Evolutionary conservation across 371 early-diverging fungal genomes (phyloP), one percentile per base, ranked within the genome.

Genomic region (Mucor piriformis): DNA sequence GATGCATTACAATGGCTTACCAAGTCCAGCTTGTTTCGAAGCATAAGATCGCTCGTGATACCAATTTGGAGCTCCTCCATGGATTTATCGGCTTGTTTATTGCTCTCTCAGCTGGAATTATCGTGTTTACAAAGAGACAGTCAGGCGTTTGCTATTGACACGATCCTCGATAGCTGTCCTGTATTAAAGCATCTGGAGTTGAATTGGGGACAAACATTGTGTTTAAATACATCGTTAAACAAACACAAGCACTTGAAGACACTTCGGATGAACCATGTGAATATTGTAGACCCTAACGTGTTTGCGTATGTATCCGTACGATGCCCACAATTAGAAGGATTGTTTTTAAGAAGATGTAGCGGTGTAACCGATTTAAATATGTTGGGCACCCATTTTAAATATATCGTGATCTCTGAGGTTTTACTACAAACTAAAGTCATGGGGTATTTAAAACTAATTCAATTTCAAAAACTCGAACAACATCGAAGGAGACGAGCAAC

Each of bases 31-130:
- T 23, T 38, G 1, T 15, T 25, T 27, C 13, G 10, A n/a, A 53
- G 35, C 11, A 40, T 40, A 15, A 40, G 6, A n/a, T n/a, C 38
- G 8, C 53, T 53, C 8, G 38, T 38, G 24, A 27, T 53, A n/a
- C 53, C 53, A 10, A 25, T 53, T 16, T 53, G 53, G 53, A 53
- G 40, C 38, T 38, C 53, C n/a, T 7, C 3, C 0, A 42, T 42
- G 42, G 18, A 42, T 8, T 42, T 42, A 10, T 42, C 20, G n/a
- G 42, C 18, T 18, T 42, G 16, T 42, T 18, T 1, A 42, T 42
- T 18, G 18, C 42, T 42, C 7, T 16, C 18, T 6, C 16, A 42
- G n/a, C 10, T 42, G 18, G 42, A 42, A 42, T 18, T 42, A 16
- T 42, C 42, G n/a, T 42, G 42, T 18, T 42, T 42, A 18, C 42